Evolutionary conservation across 2,329 filamentous ascomycete genomes (phyloP).

Genomic region (Aspergillus viridinutans): DNA sequence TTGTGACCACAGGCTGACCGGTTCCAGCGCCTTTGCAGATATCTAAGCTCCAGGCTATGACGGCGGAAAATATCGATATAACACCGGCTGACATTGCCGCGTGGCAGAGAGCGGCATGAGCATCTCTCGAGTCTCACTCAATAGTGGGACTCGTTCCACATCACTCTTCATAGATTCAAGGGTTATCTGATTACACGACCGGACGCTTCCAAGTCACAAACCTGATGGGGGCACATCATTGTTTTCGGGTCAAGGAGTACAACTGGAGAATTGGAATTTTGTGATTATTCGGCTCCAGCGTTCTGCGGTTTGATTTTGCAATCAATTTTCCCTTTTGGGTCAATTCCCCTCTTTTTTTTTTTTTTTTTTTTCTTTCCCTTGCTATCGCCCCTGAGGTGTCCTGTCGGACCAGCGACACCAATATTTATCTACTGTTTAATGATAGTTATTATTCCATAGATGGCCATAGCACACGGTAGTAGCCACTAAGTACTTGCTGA

Average conservation of each 20-base stretch:
- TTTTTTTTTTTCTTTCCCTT: too few species aligned
- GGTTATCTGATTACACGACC: neutral
- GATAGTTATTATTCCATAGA: neutral
- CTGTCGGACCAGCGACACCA: neutral
- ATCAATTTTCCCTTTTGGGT: neutral
- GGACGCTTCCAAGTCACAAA: neutral
- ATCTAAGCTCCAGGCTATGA: constrained; percentile 21
- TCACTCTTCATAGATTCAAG: neutral
- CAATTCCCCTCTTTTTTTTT: neutral
- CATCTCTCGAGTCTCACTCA: neutral
- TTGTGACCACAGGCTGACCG: constrained; percentile 12
- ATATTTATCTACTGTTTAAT: neutral
- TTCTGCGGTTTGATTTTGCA: neutral
- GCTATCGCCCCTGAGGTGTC: neutral
- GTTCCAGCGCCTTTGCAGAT: constrained; percentile 22
- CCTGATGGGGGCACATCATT: neutral
- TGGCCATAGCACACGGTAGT: neutral
- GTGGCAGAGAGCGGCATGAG: constrained; percentile 21
- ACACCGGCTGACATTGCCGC: constrained; percentile 26
- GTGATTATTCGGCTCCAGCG: neutral
- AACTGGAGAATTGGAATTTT: neutral
- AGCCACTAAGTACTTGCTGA: neutral
- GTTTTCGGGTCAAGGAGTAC: neutral
- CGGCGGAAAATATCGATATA: constrained; percentile 29
- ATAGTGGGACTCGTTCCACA: neutral